Conservation (phyloP, 345 rosid genomes). For the Ceriops decandra region DNA sequence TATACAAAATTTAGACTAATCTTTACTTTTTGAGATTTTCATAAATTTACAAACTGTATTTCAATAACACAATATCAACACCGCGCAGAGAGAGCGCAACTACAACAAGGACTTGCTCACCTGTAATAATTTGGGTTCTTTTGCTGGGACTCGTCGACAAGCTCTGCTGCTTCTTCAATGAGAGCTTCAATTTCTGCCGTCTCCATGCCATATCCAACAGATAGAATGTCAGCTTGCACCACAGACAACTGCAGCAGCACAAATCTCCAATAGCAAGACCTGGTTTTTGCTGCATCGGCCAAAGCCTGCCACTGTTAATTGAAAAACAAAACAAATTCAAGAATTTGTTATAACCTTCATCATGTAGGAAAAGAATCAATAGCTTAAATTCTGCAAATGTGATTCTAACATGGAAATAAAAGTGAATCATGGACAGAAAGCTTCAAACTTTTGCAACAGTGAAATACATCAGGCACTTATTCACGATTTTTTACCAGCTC, state of each 20-base stretch:
- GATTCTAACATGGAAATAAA: too few relatives aligned
- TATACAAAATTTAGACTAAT: background rate
- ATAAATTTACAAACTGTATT: too few relatives aligned
- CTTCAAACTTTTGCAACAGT: too few relatives aligned
- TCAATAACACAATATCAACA: background rate
- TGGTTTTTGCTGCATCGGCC: slow-evolving; percentile 71
- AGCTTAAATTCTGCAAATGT: too few relatives aligned
- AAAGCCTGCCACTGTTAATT: slow-evolving; percentile 75
- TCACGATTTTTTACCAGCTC: too few relatives aligned
- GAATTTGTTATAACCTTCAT: background rate
- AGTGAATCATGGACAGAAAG: too few relatives aligned
- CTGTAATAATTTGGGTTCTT: slow-evolving; percentile 83
- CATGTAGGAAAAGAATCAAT: too few relatives aligned
- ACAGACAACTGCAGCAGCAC: slow-evolving; percentile 74
- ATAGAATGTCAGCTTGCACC: slow-evolving; percentile 55
- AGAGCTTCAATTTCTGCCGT: slow-evolving; percentile 77
- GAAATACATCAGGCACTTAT: too few relatives aligned
- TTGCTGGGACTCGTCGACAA: slow-evolving; percentile 73
- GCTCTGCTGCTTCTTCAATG: slow-evolving; percentile 95
- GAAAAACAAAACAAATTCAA: slow-evolving; percentile 18
- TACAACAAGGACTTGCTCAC: slow-evolving; percentile 26
- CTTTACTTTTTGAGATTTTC: background rate
- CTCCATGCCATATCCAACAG: slow-evolving; percentile 51
- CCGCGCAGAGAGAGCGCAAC: background rate
- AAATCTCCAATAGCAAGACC: slow-evolving; percentile 86